Percentiles rank a stretch among this genome's conserved stretches.
Evolutionary conservation across 2,329 filamentous ascomycete species (phyloP).

Genomic region (Aspergillus pseudoterreus): DNA sequence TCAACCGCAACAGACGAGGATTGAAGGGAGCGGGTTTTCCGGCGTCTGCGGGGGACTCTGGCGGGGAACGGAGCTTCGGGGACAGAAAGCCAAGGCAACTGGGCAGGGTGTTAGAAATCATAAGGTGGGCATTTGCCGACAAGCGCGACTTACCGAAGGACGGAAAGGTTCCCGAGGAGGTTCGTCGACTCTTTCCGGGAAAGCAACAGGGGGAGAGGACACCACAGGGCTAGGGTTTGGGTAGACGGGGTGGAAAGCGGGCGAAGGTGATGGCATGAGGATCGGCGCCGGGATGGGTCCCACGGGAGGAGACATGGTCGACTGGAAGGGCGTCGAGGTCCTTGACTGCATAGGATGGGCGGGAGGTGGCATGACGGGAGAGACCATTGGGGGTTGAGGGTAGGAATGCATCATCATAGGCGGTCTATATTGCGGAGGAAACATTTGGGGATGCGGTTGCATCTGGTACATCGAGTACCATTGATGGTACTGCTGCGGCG

Average conservation of each 20-base stretch:
- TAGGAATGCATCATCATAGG: constrained; percentile 44
- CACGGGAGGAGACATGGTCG: constrained; percentile 33
- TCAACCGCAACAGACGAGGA: constrained; percentile 39
- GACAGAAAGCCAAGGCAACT: constrained; percentile 61
- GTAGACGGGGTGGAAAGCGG: constrained; percentile 20
- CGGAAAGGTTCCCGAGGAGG: constrained; percentile 44
- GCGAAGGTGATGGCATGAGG: constrained; percentile 26
- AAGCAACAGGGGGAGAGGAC: constrained; percentile 28
- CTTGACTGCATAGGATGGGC: constrained; percentile 35
- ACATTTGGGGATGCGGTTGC: constrained; percentile 36
- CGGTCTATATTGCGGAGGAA: constrained; percentile 39
- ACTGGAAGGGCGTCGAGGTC: constrained; percentile 35
- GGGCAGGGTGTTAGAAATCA: constrained; percentile 12
- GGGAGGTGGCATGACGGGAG: constrained; percentile 33
- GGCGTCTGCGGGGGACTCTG: constrained; percentile 46
- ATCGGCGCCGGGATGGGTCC: constrained; percentile 24
- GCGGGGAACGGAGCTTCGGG: constrained; percentile 53
- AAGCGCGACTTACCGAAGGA: constrained; percentile 41
- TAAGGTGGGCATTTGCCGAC: not conserved
- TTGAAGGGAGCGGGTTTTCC: constrained; percentile 36
- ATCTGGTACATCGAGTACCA: constrained; percentile 36
- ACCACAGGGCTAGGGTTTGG: constrained; percentile 29
- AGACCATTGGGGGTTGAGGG: constrained; percentile 39
- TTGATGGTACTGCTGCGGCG: constrained; percentile 43
- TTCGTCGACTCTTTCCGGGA: constrained; percentile 19